Conservation (phyloP, 169 alveolate genomes). For the Eimeria brunetti region DNA sequence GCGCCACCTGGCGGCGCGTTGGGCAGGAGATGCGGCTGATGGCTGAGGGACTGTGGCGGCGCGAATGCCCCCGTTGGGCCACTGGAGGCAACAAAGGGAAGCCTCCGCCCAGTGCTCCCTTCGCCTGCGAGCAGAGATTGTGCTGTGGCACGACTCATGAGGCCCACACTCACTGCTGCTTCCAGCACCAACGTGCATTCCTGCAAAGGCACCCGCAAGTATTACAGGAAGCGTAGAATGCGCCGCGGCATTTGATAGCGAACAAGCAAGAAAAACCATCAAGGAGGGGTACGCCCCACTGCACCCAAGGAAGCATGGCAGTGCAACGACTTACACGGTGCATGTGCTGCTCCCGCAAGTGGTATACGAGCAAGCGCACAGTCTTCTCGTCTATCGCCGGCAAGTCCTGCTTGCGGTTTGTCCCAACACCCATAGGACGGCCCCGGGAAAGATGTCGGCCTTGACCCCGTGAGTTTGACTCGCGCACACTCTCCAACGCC, state of each 20-base stretch:
- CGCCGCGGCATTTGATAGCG: neutral
- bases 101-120: slow-evolving; percentile 51
- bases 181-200: slow-evolving; percentile 63
- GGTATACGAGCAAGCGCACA: slow-evolving; percentile 51
- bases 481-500: slow-evolving; percentile 72
- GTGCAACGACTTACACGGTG: slow-evolving; percentile 11
- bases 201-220: slow-evolving; percentile 20
- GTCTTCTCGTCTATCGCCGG: slow-evolving; percentile 73
- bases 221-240: neutral
- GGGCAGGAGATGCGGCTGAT: slow-evolving; percentile 13
- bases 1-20: slow-evolving; percentile 45
- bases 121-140: slow-evolving; percentile 64
- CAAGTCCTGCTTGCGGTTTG: slow-evolving; percentile 54
- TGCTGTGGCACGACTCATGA: slow-evolving; percentile 68
- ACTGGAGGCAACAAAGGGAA: neutral
- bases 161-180: slow-evolving; percentile 66
- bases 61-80: slow-evolving; percentile 36
- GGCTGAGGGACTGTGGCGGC: slow-evolving; percentile 42
- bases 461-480: slow-evolving; percentile 35
- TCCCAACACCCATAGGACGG: slow-evolving; percentile 31
- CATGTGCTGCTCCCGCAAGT: slow-evolving; percentile 66
- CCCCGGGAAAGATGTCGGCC: slow-evolving; percentile 67
- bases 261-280: neutral
- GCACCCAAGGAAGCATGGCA: neutral
- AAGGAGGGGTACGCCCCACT: neutral